Percentiles rank a stretch among this genome's conserved stretches.
Evolutionary conservation across 2,329 filamentous ascomycete species (phyloP).

Genomic region (Colletotrichum kahawae): DNA sequence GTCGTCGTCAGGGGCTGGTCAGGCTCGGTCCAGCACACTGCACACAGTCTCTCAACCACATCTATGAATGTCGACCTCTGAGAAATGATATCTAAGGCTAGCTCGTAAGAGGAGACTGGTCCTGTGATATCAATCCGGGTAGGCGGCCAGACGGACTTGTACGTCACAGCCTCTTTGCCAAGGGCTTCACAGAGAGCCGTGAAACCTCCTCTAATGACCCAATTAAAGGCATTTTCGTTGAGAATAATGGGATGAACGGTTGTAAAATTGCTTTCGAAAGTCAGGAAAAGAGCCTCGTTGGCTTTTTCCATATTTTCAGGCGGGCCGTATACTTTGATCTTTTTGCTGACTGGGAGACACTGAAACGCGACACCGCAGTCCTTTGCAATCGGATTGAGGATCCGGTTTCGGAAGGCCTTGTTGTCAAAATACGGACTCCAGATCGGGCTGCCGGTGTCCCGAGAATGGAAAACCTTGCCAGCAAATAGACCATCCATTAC

Average conservation of each 20-base stretch:
- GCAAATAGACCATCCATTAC: conserved; percentile 35
- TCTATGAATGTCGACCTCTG: background rate
- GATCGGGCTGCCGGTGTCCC: conserved; percentile 25
- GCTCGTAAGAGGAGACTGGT: conserved; percentile 23
- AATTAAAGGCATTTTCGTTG: conserved; percentile 25
- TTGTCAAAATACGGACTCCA: conserved; percentile 36
- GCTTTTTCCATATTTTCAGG: conserved; percentile 21
- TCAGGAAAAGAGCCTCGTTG: conserved; percentile 22
- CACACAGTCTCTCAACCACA: conserved; percentile 24
- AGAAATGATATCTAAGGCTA: conserved; percentile 21
- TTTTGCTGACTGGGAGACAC: conserved; percentile 30
- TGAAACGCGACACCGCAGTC: conserved; percentile 30
- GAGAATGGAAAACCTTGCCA: conserved; percentile 31
- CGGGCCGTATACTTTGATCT: conserved; percentile 33
- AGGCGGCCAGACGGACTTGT: conserved; percentile 32
- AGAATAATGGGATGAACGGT: background rate
- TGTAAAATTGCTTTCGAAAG: conserved; percentile 30
- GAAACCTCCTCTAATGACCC: conserved; percentile 38
- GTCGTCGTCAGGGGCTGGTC: conserved; percentile 37
- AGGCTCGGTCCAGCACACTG: conserved; percentile 40
- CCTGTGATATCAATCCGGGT: conserved; percentile 36
- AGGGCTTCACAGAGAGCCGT: conserved; percentile 28
- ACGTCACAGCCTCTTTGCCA: conserved; percentile 28
- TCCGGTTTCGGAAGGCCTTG: background rate
- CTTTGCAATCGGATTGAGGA: background rate